Base-by-base conservation (phyloP, 345 rosid genomes). In the Carallia pectinifolia region DNA sequence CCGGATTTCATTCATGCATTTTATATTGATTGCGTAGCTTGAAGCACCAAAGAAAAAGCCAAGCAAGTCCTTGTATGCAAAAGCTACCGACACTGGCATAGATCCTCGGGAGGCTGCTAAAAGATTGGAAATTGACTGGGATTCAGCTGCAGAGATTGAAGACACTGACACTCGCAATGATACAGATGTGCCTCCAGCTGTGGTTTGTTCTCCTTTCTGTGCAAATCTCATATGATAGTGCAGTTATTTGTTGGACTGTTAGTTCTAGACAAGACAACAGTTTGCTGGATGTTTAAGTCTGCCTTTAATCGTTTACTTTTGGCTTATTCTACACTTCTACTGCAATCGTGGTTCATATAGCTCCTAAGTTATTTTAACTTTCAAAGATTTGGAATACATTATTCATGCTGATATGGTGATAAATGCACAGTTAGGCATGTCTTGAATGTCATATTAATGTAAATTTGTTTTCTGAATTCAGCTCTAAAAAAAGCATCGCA, bases 71-170 rank as follows among this genome's bases (percentile, higher is more conserved):
- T 65, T 84, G 40, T 95, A 95, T 56, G 99, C 96, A 62, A 91
- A 79, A 72, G 88, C 87, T 56, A 95, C 97, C 5, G 89, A 95
- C 86, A 95, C 93, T 0, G 99, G 99, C 38, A 68, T 91, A 71
- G 79, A 86, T 81, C 97, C 89, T 62, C 76, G 80, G 77, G 88
- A 85, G 67, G 97, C 89, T 72, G 95, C 99, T 23, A 89, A 89
- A 85, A 91, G 93, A 87, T 81, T 95, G 73, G 89, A 95, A 58
- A 17, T 90, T 36, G 97, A 95, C 33, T 95, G 97, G 96, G 97
- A 95, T 84, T 79, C 97, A 77, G 97, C 97, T 68, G 97, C 99
- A 76, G 88, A 91, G 67, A 88, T 91, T 77, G 90, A 87, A 65
- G 92, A 86, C 19, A 79, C 69, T 52, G 90, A 81, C 44, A 66